Evolutionary conservation across 2,329 filamentous ascomycete species (phyloP), one percentile per base, ranked within the genome.

Genomic region (Elsinoe fawcettii): DNA sequence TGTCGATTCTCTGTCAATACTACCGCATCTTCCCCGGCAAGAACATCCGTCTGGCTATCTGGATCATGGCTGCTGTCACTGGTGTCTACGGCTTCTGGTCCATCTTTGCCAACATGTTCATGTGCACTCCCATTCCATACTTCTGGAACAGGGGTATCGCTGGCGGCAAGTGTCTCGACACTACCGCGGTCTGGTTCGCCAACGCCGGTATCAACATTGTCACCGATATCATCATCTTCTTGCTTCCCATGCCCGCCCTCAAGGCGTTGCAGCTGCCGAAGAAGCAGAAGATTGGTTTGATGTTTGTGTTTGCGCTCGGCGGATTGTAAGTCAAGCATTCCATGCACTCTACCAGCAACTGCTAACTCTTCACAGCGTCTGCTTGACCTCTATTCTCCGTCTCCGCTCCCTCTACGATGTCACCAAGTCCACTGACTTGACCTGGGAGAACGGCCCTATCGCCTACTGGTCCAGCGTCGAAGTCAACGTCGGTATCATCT

Each of bases 1-100:
- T 72, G 7, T 75, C 74, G 0, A 76, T 78, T 36, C 63, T 77
- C 3, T 66, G 77, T 55, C 75, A 77, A 60, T 78, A 77, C 59
- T 69, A 74, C 16, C 73, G 73, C n/a, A 70, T 78, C 25, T 78
- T 78, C 56, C 71, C 70, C 7, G 71, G 70, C 5, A 66, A 63
- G 12, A 63, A 62, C 12, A 73, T 73, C 64, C 69, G 71, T 5
- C 60, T 70, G 14, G 58, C 60, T 12, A 63, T 67, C 41, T 66
- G 63, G 18, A 62, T 60, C 11, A 30, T 68, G 4, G 67, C 71
- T 49, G 63, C 56, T 1, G 62, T 71, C 57, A 66, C 71, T n/a
- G 46, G 67, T n/a, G 47, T 60, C 2, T 72, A 70, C 43, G 65
- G 59, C 5, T 53, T 68, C 25, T 68, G 64, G 47, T 63, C 63